phyloP scores from a whole-genome alignment of 208 protist species.

The Leishmania mexicana region DNA sequence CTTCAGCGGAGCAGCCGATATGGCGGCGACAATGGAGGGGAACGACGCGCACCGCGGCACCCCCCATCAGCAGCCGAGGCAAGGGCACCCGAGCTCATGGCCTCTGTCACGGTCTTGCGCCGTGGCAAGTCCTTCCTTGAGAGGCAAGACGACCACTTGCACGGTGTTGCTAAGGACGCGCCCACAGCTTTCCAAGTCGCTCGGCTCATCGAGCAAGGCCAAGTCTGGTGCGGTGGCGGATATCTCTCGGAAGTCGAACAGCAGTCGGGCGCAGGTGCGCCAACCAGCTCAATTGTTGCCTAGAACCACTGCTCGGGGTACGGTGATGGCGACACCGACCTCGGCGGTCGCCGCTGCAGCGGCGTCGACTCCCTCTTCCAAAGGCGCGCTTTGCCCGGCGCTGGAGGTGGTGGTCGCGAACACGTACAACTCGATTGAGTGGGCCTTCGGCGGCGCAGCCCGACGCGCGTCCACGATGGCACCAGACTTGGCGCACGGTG shows the following conservation, averaged over 20 bases:
- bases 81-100: neutral
- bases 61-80: neutral
- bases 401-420: conserved; percentile 32
- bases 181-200: neutral
- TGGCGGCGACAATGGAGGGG: neutral
- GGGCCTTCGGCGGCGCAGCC: conserved; percentile 24
- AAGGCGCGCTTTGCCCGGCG: neutral
- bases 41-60: neutral
- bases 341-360: neutral
- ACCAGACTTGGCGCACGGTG: neutral
- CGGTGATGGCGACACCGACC: neutral
- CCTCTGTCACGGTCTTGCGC: neutral
- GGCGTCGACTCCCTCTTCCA: neutral
- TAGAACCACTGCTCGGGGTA: too few species aligned
- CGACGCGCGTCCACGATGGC: conserved; percentile 8
- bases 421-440: conserved; percentile 32
- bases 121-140: neutral
- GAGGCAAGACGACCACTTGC: conserved; percentile 1
- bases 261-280: neutral
- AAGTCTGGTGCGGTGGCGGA: neutral
- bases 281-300: neutral
- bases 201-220: neutral
- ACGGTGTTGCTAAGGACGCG: conserved; percentile 16
- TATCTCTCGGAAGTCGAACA: neutral
- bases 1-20: neutral